phyloP scores from a whole-genome alignment of 495 filamentous ascomycete genomes.

The Neurospora intermedia region DNA sequence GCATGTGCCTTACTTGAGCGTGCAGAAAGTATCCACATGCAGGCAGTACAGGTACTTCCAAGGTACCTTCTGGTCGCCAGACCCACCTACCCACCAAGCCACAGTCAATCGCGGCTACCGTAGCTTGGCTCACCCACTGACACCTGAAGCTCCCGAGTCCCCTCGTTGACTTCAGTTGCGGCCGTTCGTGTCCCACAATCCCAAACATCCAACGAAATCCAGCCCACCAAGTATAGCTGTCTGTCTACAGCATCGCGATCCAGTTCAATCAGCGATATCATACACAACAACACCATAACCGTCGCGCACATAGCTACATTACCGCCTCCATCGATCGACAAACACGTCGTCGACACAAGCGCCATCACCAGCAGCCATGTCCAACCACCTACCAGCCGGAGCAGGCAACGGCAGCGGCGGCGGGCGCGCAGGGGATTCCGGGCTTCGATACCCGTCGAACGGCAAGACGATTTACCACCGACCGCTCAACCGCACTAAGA shows the following conservation, averaged over 20 bases:
- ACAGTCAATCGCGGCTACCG: neutral
- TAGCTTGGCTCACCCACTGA: neutral
- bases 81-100: neutral
- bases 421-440: slow-evolving; percentile 27
- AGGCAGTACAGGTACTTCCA: neutral
- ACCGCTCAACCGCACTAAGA: slow-evolving; percentile 78
- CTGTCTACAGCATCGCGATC: neutral
- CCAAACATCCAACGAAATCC: neutral
- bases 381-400: slow-evolving; percentile 1
- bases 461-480: slow-evolving; percentile 98
- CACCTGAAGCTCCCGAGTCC: neutral
- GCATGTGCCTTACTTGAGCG: no score
- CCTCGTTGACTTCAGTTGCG: neutral
- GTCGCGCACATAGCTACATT: no score
- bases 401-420: neutral
- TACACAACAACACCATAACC: no score
- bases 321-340: neutral
- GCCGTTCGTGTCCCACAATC: neutral
- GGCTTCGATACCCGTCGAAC: slow-evolving; percentile 87
- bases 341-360: neutral
- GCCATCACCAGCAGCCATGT: neutral
- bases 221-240: neutral
- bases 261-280: neutral
- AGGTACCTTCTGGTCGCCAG: neutral
- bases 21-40: neutral